A percentile compares a stretch with the other conserved stretches of the same genome.
phyloP scores from a whole-genome alignment of 2,329 filamentous ascomycete species.

The Pseudocercospora macadamiae region DNA sequence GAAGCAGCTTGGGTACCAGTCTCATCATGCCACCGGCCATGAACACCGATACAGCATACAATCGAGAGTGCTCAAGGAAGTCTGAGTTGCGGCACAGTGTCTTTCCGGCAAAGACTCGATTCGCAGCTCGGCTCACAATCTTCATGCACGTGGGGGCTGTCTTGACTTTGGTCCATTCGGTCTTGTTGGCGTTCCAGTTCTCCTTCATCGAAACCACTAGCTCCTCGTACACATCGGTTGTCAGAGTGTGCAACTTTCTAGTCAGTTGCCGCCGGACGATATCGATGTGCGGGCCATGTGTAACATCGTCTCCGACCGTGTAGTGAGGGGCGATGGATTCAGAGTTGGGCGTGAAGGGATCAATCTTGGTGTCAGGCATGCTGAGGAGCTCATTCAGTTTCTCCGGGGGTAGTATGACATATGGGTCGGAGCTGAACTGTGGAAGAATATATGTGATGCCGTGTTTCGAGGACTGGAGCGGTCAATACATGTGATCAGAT shows the following conservation, averaged over 20 bases:
- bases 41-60: slow-evolving; percentile 27
- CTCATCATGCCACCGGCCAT: slow-evolving; percentile 23
- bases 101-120: slow-evolving; percentile 28
- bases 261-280: slow-evolving; percentile 26
- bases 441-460: slow-evolving; percentile 26
- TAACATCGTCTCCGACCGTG: slow-evolving; percentile 18
- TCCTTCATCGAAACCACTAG: slow-evolving; percentile 20
- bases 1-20: slow-evolving; percentile 20
- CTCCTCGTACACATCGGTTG: slow-evolving; percentile 28
- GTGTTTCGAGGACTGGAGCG: slow-evolving; percentile 18
- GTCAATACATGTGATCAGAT: background rate
- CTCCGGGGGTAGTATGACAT: slow-evolving; percentile 25
- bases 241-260: slow-evolving; percentile 27
- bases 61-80: slow-evolving; percentile 25
- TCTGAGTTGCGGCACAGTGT: slow-evolving; percentile 24
- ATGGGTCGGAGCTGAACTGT: slow-evolving; percentile 24
- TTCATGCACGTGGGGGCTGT: slow-evolving; percentile 26
- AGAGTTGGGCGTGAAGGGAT: slow-evolving; percentile 15
- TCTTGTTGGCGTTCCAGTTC: slow-evolving; percentile 17
- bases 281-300: background rate
- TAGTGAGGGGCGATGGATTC: slow-evolving; percentile 23
- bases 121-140: slow-evolving; percentile 29
- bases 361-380: slow-evolving; percentile 24
- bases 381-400: slow-evolving; percentile 26
- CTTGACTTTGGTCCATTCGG: slow-evolving; percentile 20